These are phyloP conservation scores for Aspergillus glaucus DNA, from an alignment of 2,329 filamentous ascomycete species.

Conservation along the genomic window DNA sequence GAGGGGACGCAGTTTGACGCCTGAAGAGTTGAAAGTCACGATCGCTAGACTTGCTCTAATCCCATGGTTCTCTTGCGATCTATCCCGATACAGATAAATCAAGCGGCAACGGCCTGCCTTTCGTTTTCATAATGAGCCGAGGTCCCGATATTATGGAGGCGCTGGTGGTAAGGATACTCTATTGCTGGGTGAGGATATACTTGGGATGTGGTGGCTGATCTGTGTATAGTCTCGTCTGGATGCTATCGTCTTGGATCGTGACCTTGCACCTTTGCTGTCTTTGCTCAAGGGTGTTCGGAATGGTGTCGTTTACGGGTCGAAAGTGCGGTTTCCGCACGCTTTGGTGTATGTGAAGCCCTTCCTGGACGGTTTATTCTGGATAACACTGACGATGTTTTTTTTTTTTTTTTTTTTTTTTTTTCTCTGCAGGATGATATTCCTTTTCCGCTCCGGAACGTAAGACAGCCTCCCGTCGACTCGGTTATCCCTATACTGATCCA, in stretches of 20 bases:
- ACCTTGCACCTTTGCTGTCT: slow-evolving; percentile 76
- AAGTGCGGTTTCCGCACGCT: slow-evolving; percentile 97
- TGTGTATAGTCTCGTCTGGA: slow-evolving; percentile 59
- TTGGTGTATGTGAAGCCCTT: slow-evolving; percentile 57
- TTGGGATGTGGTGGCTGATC: not conserved
- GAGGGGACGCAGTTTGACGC: slow-evolving; percentile 2
- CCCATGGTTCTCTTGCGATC: slow-evolving; percentile 8
- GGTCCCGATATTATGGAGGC: slow-evolving; percentile 30
- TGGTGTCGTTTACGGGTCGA: slow-evolving; percentile 92
- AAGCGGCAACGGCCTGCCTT: not conserved
- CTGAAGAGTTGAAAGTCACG: too few species aligned
- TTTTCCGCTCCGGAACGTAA: slow-evolving; percentile 87
- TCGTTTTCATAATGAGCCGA: slow-evolving; percentile 17
- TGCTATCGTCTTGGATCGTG: slow-evolving; percentile 70
- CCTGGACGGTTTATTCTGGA: not conserved
- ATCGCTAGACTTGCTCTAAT: not conserved
- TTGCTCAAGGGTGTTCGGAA: slow-evolving; percentile 92
- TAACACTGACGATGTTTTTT: slow-evolving; percentile 9
- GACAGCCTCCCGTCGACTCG: slow-evolving; percentile 25
- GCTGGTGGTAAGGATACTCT: slow-evolving; percentile 21
- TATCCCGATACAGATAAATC: slow-evolving; percentile 5
- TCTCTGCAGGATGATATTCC: slow-evolving; percentile 73
- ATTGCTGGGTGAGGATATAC: not conserved
- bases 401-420: too few species aligned
- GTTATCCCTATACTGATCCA: slow-evolving; percentile 4